Base-by-base conservation (phyloP, 108 stramenopile species). In the Nannochloropsis salina region DNA sequence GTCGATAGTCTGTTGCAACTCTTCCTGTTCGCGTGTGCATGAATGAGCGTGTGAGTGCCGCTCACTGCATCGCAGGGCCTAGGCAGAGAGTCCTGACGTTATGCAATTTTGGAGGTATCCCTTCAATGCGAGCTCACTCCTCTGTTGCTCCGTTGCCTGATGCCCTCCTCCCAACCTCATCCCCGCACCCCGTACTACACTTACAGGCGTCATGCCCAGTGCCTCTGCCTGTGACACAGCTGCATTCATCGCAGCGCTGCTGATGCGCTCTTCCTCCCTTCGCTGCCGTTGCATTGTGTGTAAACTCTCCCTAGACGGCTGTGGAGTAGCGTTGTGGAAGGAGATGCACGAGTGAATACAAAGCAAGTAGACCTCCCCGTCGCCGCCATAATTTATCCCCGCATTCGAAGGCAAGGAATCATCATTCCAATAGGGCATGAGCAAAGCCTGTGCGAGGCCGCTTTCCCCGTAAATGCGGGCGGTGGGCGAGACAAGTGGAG, bases 1-100 rank as follows among this genome's bases (percentile, higher is more conserved):
- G 20, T 74, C 61, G 61, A 74, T 74, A n/a, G 61, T 74, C n/a
- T 74, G 61, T n/a, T 74, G 61, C 6, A 74, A 74, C 61, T 74
- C 61, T n/a, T 74, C 61, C 61, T 74, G n/a, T 31, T 31, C 31
- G 31, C 31, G 1, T 31, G 31, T 31, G 31, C 31, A 31, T 31
- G 31, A 31, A 31, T 31, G 31, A 31, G 31, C 31, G 31, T 31
- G 31, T 31, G 31, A 31, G 1, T 31, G 31, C 31, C 31, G 31
- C 31, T 31, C 31, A 31, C 31, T 31, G 31, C 31, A 31, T 31
- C 31, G 31, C 31, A 31, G 31, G 31, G 31, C 31, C 31, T 31
- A 1, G 1, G 31, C 31, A 31, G 31, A 31, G 31, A 31, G 31
- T 31, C 31, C 31, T 31, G 31, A 31, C 31, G 61, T 0, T n/a